Conservation (phyloP, 2,329 filamentous ascomycete species). For the Aspergillus tubingensis region DNA sequence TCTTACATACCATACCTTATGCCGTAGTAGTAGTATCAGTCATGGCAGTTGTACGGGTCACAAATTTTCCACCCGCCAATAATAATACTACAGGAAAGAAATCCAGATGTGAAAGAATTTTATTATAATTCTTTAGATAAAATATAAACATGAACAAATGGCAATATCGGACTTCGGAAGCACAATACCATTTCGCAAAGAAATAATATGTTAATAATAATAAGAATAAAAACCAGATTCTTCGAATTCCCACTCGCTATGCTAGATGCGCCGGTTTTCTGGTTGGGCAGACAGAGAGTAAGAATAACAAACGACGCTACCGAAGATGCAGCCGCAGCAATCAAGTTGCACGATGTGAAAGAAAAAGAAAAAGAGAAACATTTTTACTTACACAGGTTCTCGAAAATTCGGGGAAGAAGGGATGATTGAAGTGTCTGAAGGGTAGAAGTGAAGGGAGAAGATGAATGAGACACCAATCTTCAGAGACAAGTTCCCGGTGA, state of each 20-base stretch:
- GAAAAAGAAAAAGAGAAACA: neutral
- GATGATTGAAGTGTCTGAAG: neutral
- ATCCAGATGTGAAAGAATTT: too few relatives aligned
- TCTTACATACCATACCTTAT: too few relatives aligned
- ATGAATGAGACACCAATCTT: neutral
- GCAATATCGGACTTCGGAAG: neutral
- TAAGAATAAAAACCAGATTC: neutral
- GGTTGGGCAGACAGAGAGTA: neutral
- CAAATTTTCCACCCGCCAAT: too few relatives aligned
- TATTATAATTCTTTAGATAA: too few relatives aligned
- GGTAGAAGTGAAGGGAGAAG: neutral
- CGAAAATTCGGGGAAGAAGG: neutral
- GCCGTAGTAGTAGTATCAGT: too few relatives aligned
- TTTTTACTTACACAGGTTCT: slow-evolving; percentile 1
- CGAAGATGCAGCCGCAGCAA: slow-evolving; percentile 1
- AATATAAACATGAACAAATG: neutral
- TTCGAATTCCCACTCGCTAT: slow-evolving; percentile 9
- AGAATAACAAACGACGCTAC: slow-evolving; percentile 7
- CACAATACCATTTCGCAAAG: neutral
- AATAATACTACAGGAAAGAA: too few relatives aligned
- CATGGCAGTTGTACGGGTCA: too few relatives aligned
- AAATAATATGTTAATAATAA: neutral
- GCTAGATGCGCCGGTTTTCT: slow-evolving; percentile 7
- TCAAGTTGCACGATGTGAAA: slow-evolving; percentile 1
- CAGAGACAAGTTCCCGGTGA: neutral